Base-by-base conservation (phyloP, 768 basidiomycete species). In the Mycena latifolia region DNA sequence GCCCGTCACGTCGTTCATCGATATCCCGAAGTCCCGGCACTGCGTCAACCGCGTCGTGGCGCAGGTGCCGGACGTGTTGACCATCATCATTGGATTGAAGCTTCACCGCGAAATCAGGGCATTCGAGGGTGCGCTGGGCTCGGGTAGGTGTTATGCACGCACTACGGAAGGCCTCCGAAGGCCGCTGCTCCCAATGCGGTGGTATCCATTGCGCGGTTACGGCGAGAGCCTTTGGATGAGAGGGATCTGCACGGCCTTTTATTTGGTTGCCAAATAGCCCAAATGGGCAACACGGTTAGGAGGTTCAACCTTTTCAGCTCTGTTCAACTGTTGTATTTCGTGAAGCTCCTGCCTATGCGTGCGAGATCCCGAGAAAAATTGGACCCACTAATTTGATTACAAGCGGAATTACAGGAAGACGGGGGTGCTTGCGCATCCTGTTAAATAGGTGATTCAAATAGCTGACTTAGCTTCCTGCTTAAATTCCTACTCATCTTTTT, bases 11-110 rank as follows among this genome's bases (percentile, higher is more conserved):
- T 78, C 76, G 65, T 74, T 74, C 66, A 62, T 55, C 31, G 65
- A 69, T 11, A 74, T 68, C 12, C 78, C 78, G 2, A 77, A 55
- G 39, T 61, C 52, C 20, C 75, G 69, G 63, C 77, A 78, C 55
- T 79, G 77, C 2, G 72, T 41, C 20, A 79, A 61, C 52, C 69
- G 67, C 2, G 74, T 70, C 39, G 77, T 69, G n/a, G 76, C 77
- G 61, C 77, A 77, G 25, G 71, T 72, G 12, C 70, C 77, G 2
- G 75, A 78, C 6, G 51, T 63, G 67, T 79, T 76, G 58, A 78
- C 63, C 62, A 67, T 67, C 76, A 76, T 76, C 66, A 75, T 66
- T 7, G 75, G 77, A 51, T 69, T 71, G 61, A 75, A 75, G 52
- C 73, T 77, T 55, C 45, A 24, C 7, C 2, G 46, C 22, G 46